Base-by-base conservation (phyloP, 2,329 filamentous ascomycete genomes). In the Orbilia blumenaviensis region DNA sequence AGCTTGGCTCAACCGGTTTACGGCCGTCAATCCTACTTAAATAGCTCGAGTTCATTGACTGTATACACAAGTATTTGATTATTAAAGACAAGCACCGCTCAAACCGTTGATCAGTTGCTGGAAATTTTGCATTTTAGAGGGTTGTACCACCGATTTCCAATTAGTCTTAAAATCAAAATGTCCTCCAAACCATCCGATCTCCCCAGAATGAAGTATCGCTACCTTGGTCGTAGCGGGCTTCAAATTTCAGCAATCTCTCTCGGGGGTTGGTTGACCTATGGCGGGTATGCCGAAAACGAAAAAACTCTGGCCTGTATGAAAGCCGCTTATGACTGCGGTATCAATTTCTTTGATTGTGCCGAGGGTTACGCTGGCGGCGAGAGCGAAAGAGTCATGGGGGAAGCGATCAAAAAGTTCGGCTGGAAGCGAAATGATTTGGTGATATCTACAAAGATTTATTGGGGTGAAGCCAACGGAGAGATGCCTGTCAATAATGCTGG, bases 241-340 rank as follows among this genome's bases (percentile, higher is more conserved):
- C 89, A 92, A 82, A 90, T 93, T 34, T 93, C 90, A 27, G 87
- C 89, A 50, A 90, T 93, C 77, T 90, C 89, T 1, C 85, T 93
- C 1, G 91, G 89, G 72, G 88, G 89, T 78, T 90, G 89, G 89
- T 85, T 93, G 62, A 93, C 91, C 0, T 92, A 92, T 78, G 91
- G 91, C 64, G 90, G 90, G 16, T 89, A 92, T 79, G 89, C 92
- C 29, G 88, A 89, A 66, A 87, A 89, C 81, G 88, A 89, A 66
- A 86, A 86, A 77, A 86, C 88, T 0, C 88, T 87, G 80, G 84
- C 85, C 61, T 89, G 87, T 81, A 88, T 89, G 86, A 88, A 88
- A 83, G 85, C 86, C 2, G 87, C 87, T 2, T 89, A 86, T 78
- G 86, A 88, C 80, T 83, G 84, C 36, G 87, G 87, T 3, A 84